These are phyloP conservation scores for Annulohypoxylon nitens DNA, from an alignment of 495 filamentous ascomycete species.

Conservation along the genomic window DNA sequence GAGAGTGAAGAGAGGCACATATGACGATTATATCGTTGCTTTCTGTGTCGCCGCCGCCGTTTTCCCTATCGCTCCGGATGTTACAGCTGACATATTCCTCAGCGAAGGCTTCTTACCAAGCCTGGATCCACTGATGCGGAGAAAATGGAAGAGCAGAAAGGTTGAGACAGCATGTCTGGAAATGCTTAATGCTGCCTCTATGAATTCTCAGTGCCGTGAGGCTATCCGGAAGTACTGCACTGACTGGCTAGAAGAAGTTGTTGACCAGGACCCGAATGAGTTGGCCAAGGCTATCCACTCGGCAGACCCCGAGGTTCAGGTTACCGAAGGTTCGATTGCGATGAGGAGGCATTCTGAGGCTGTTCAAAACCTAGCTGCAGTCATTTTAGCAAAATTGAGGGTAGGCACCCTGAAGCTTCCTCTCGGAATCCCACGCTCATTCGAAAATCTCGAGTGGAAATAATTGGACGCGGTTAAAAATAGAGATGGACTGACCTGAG, in stretches of 20 bases:
- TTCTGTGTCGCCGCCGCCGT: slow-evolving; percentile 90
- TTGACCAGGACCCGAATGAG: slow-evolving; percentile 74
- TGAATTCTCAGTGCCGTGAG: slow-evolving; percentile 81
- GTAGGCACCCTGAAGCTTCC: slow-evolving; percentile 59
- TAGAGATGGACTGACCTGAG: slow-evolving; percentile 59
- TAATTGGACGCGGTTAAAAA: slow-evolving; percentile 34
- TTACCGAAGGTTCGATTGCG: slow-evolving; percentile 58
- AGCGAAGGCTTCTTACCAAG: slow-evolving; percentile 82
- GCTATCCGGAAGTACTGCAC: slow-evolving; percentile 82
- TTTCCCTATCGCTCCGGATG: slow-evolving; percentile 83
- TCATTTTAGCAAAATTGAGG: slow-evolving; percentile 83
- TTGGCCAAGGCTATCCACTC: slow-evolving; percentile 64
- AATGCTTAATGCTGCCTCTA: slow-evolving; percentile 90
- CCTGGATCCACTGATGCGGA: slow-evolving; percentile 76
- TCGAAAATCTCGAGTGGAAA: slow-evolving; percentile 44
- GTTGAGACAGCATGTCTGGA: slow-evolving; percentile 87
- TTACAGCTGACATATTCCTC: slow-evolving; percentile 80
- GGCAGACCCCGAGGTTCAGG: slow-evolving; percentile 53
- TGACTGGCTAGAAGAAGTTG: slow-evolving; percentile 84
- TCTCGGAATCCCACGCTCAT: slow-evolving; percentile 13
- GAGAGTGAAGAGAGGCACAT: slow-evolving; percentile 61
- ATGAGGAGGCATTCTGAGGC: slow-evolving; percentile 64
- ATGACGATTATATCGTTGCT: slow-evolving; percentile 75
- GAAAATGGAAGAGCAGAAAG: slow-evolving; percentile 78
- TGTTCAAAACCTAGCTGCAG: slow-evolving; percentile 77